Evolutionary conservation across 345 rosid species (phyloP), one percentile per base, ranked within the genome.

Genomic region (Mercurialis annua): DNA sequence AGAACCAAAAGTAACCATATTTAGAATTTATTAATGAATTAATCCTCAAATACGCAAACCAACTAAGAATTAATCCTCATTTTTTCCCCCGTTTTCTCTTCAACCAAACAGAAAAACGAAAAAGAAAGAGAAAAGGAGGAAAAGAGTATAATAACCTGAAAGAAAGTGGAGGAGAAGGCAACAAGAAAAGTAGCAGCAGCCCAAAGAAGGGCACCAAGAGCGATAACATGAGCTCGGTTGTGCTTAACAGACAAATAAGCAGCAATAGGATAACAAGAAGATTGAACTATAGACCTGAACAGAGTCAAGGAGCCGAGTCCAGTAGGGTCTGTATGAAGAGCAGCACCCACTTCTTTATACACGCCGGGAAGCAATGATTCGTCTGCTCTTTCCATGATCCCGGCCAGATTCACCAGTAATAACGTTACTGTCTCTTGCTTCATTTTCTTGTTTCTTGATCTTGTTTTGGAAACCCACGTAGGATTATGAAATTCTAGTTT

Each of bases 341-440:
- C 73, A 26, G 66, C 70, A 30, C 78, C 78, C 29, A 64, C 78
- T 65, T 74, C 78, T 58, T 64, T 69, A 53, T 69, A 69, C 4
- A 74, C 73, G 2, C 63, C 73, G 2, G 70, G 73, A 1, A 74
- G 57, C 58, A 74, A 44, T 11, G 78, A 69, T 18, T 69, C 78
- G 55, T 74, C 78, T 6, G 73, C 73, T 51, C 73, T 69, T 53
- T 69, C 74, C 78, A 74, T 74, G 27, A 74, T 69, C 67, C 74
- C 78, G 7, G 74, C 78, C 24, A 65, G 57, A 53, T 69, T 75
- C 50, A 65, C 74, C 67, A 65, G 58, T 8, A 64, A 9, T 58
- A 69, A 52, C 4, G 74, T 69, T 38, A 75, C 17, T 7, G 56
- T 52, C 43, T 75, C 74, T 20, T 21, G 26, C 54, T 74, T 68